Conservation (phyloP, 352 stramenopile species). For the Phytophthora cryptogea region DNA sequence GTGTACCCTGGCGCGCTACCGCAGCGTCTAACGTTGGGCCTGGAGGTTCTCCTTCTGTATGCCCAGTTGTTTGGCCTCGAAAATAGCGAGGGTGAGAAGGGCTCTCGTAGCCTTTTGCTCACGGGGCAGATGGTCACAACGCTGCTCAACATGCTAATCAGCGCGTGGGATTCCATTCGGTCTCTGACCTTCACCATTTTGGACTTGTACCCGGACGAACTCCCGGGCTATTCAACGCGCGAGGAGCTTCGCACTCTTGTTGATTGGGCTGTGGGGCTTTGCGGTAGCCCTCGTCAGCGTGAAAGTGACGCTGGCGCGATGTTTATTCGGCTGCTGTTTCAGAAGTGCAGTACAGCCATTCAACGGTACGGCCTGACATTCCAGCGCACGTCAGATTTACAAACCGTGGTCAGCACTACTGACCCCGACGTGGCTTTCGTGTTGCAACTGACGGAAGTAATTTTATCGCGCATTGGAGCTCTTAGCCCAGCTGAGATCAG, state of each 20-base stretch:
- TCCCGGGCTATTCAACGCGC: conserved; percentile 60
- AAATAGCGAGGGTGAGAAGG: conserved; percentile 8
- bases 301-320: conserved; percentile 88
- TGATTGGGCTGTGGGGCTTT: conserved; percentile 76
- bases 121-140: conserved; percentile 68
- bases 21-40: conserved; percentile 69
- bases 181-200: conserved; percentile 69
- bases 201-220: conserved; percentile 64
- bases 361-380: conserved; percentile 46
- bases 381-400: conserved; percentile 9
- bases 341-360: conserved; percentile 56
- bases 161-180: conserved; percentile 79
- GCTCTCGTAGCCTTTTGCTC: conserved; percentile 40
- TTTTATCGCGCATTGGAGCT: conserved; percentile 46
- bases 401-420: conserved; percentile 5
- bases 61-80: conserved; percentile 71
- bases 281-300: conserved; percentile 72
- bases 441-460: conserved; percentile 57
- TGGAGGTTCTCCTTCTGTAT: conserved; percentile 76
- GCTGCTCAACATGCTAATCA: conserved; percentile 80
- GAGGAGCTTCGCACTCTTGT: conserved; percentile 51
- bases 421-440: conserved; percentile 54
- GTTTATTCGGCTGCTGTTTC: conserved; percentile 83
- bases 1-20: conserved; percentile 71
- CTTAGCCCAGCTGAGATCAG: conserved; percentile 32